Evolutionary conservation across 805 yeast species (phyloP).

Genomic region (Spathaspora passalidarum): DNA sequence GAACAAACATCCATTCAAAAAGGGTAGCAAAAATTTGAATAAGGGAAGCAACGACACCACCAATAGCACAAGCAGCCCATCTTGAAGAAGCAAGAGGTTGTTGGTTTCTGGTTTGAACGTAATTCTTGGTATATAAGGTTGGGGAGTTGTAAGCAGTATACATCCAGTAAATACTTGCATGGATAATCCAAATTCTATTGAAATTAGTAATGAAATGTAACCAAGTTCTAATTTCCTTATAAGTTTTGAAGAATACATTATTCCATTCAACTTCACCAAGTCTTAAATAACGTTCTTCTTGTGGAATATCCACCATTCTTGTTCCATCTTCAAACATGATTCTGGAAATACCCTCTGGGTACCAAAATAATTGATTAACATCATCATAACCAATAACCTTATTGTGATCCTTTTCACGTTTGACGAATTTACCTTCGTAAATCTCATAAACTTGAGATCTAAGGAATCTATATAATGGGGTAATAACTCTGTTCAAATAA

Average conservation of each 20-base stretch:
- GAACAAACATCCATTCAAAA: constrained; percentile 94
- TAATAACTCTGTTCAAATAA: constrained; percentile 84
- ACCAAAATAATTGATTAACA: constrained; percentile 98
- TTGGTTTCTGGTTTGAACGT: constrained; percentile 77
- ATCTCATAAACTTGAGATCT: constrained; percentile 82
- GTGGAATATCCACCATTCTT: constrained; percentile 84
- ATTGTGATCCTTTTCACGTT: constrained; percentile 84
- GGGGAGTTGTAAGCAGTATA: constrained; percentile 92
- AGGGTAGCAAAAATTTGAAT: constrained; percentile 86
- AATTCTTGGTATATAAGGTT: constrained; percentile 82
- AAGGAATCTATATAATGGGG: constrained; percentile 81
- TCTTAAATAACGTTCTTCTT: constrained; percentile 82
- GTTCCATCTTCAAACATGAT: constrained; percentile 90
- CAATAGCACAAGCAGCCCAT: constrained; percentile 92
- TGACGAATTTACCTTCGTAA: constrained; percentile 75
- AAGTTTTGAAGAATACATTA: constrained; percentile 91
- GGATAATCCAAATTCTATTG: constrained; percentile 98
- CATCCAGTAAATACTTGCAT: constrained; percentile 89
- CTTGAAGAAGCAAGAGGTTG: constrained; percentile 85
- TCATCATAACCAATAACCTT: constrained; percentile 91
- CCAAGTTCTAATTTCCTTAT: constrained; percentile 96
- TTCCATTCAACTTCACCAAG: constrained; percentile 93
- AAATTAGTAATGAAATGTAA: constrained; percentile 91
- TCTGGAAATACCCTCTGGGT: constrained; percentile 96
- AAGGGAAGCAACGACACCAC: constrained; percentile 81